These are phyloP conservation scores for Kwoniella pini DNA, from an alignment of 768 basidiomycete genomes.

Conservation along the genomic window DNA sequence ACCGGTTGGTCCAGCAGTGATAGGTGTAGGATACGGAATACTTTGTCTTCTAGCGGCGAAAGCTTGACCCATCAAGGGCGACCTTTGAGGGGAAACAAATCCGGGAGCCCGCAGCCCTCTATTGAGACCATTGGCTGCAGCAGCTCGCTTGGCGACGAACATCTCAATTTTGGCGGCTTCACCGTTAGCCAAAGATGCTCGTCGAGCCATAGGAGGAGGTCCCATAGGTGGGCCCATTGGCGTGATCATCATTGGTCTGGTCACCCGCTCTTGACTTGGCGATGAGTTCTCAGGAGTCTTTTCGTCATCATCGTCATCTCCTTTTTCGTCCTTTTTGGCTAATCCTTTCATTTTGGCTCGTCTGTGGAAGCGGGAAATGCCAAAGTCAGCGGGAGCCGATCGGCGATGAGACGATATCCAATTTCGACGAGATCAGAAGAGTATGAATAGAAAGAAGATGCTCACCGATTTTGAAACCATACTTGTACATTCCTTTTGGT, in stretches of 20 bases:
- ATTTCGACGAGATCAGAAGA: too few species aligned
- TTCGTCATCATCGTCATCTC: constrained; percentile 15
- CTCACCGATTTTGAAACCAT: constrained; percentile 57
- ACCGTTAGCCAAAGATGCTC: constrained; percentile 43
- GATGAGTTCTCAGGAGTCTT: constrained; percentile 20
- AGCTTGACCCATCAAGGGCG: constrained; percentile 14
- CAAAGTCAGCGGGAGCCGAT: not conserved
- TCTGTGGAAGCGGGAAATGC: constrained; percentile 4
- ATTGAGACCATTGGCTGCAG: constrained; percentile 13
- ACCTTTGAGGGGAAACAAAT: constrained; percentile 22
- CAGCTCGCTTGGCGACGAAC: constrained; percentile 35
- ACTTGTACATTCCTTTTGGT: constrained; percentile 94
- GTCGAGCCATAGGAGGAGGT: constrained; percentile 29
- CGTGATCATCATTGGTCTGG: constrained; percentile 15
- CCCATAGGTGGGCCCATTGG: constrained; percentile 25
- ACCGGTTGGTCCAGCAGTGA: constrained; percentile 7
- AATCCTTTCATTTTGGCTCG: constrained; percentile 44
- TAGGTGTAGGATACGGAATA: constrained; percentile 51
- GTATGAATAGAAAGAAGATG: not conserved
- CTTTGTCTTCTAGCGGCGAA: constrained; percentile 39
- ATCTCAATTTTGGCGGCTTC: constrained; percentile 39
- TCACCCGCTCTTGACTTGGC: not conserved
- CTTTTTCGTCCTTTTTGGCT: constrained; percentile 35
- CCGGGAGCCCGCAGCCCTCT: constrained; percentile 10
- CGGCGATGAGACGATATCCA: not conserved